These are phyloP conservation scores for Acacia melanoxylon DNA, from an alignment of 306 rosid species.

Conservation along the genomic window DNA sequence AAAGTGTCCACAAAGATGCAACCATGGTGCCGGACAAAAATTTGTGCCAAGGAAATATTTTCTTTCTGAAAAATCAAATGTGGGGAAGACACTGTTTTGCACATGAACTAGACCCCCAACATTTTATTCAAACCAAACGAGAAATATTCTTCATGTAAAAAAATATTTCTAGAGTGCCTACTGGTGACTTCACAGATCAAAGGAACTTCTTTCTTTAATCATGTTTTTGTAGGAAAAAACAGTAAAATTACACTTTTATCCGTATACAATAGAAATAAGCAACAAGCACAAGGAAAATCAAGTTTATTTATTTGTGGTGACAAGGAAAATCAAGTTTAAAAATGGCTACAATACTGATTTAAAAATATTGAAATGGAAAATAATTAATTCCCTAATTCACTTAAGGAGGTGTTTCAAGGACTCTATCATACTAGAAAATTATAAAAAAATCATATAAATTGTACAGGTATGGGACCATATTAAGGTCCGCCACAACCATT, in stretches of 20 bases:
- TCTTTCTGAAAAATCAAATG: not conserved
- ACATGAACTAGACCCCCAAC: not conserved
- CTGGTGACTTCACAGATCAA: not conserved
- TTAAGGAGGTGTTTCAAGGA: not conserved
- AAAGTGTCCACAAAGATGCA: constrained; percentile 4
- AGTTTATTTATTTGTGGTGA: not conserved
- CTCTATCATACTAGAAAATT: not conserved
- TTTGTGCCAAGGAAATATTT: not conserved
- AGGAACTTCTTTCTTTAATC: not conserved
- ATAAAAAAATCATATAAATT: not conserved
- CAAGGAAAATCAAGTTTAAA: not conserved
- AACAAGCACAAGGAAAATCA: not conserved
- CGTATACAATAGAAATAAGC: not conserved
- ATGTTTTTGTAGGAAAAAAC: not conserved
- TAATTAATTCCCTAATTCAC: not conserved
- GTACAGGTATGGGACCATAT: not conserved
- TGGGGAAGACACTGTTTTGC: not conserved
- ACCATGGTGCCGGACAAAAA: not conserved
- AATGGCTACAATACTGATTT: not conserved
- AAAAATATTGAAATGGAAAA: not conserved
- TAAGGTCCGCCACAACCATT: not conserved
- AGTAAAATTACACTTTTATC: not conserved
- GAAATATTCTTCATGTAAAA: not conserved
- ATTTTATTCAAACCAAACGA: not conserved
- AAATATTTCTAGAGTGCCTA: not conserved